Evolutionary conservation across 768 basidiomycete species (phyloP).

Genomic region (Botryobasidium botryosum): DNA sequence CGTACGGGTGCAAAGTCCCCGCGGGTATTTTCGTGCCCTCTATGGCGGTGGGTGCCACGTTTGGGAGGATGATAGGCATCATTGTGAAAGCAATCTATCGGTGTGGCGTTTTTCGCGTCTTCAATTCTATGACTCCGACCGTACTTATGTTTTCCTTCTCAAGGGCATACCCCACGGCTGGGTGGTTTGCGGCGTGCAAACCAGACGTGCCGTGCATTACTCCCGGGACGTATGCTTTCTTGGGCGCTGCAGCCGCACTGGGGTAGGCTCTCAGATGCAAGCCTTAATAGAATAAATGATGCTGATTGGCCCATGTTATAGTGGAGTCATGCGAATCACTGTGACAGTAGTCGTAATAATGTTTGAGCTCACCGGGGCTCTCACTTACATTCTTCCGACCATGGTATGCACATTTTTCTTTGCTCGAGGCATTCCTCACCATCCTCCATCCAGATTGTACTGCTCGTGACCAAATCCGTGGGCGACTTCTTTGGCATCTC

Average conservation of each 20-base stretch:
- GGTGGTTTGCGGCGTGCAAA: conserved; percentile 78
- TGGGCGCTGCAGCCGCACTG: conserved; percentile 90
- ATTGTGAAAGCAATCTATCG: conserved; percentile 83
- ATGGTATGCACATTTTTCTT: conserved; percentile 46
- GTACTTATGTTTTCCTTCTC: not conserved
- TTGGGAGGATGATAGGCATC: conserved; percentile 94
- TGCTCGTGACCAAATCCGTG: conserved; percentile 92
- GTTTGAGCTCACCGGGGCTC: conserved; percentile 94
- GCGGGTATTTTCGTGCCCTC: conserved; percentile 97
- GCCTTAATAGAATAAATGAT: not conserved
- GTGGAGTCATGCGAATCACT: conserved; percentile 93
- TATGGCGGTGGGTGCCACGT: conserved; percentile 96
- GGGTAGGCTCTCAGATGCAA: too few species aligned
- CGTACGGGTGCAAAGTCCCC: conserved; percentile 93
- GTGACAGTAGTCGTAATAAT: conserved; percentile 98
- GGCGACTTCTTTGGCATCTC: conserved; percentile 85
- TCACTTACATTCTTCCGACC: conserved; percentile 92
- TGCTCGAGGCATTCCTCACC: not conserved
- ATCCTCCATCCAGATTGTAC: conserved; percentile 55
- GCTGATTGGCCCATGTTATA: conserved; percentile 18
- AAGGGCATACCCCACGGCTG: conserved; percentile 67
- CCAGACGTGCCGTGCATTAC: conserved; percentile 95
- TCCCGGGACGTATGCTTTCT: conserved; percentile 93
- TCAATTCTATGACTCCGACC: not conserved
- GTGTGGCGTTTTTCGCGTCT: conserved; percentile 24